These are phyloP conservation scores for Austroboletus eburneus DNA, from an alignment of 768 basidiomycete genomes.

Conservation along the genomic window DNA sequence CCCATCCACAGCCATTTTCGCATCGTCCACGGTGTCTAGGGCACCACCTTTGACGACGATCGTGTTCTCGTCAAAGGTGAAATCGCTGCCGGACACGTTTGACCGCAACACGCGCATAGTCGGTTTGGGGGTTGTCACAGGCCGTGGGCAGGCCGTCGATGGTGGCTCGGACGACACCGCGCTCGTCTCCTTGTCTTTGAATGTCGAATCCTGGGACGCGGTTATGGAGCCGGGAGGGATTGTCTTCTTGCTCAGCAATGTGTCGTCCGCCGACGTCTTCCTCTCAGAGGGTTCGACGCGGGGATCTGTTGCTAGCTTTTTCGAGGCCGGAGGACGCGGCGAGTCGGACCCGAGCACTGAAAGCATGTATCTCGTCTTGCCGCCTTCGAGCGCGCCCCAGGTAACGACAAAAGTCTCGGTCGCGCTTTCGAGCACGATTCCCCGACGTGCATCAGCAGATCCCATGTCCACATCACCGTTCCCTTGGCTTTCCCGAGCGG, in stretches of 20 bases:
- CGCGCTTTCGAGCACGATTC: slow-evolving; percentile 25
- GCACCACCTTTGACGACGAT: slow-evolving; percentile 13
- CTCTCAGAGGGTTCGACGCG: too few relatives aligned
- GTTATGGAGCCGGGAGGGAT: too few relatives aligned
- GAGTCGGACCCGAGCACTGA: slow-evolving; percentile 12
- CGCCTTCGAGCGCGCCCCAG: slow-evolving; percentile 2
- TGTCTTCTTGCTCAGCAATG: neutral
- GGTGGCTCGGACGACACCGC: neutral
- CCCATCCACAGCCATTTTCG: slow-evolving; percentile 13
- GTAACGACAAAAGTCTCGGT: slow-evolving; percentile 23
- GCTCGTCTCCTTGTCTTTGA: slow-evolving; percentile 1
- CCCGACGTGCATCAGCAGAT: slow-evolving; percentile 8
- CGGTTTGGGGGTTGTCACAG: neutral
- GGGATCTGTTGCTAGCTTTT: neutral
- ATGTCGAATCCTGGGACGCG: neutral
- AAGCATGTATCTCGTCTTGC: slow-evolving; percentile 16
- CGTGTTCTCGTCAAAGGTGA: slow-evolving; percentile 19
- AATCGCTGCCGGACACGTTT: slow-evolving; percentile 19
- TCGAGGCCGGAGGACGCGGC: neutral
- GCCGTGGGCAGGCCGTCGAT: neutral
- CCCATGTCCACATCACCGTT: slow-evolving; percentile 10
- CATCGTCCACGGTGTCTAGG: slow-evolving; percentile 1
- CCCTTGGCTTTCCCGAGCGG: slow-evolving; percentile 4
- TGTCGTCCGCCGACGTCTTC: neutral
- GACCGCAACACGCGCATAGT: slow-evolving; percentile 11